Percentiles rank a stretch among this genome's conserved stretches.
phyloP scores from a whole-genome alignment of 306 rosid genomes.

The Gleditsia sinensis region DNA sequence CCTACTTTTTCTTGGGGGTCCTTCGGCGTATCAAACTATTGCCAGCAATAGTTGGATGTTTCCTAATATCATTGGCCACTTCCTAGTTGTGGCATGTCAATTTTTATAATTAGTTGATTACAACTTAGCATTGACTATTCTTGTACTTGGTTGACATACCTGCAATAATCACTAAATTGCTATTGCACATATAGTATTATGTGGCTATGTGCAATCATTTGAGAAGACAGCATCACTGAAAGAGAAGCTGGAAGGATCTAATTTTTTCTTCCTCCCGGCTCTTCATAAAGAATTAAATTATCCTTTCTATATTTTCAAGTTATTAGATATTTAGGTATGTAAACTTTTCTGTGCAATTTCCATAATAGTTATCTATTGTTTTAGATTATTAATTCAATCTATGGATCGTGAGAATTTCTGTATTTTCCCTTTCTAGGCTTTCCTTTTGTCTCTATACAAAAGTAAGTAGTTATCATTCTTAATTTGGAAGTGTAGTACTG shows the following conservation, averaged over 20 bases:
- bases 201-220: background rate
- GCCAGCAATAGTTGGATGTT: background rate
- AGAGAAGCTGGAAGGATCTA: background rate
- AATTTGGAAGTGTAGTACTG: background rate
- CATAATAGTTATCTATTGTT: background rate
- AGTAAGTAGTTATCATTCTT: background rate
- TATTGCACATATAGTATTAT: background rate
- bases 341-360: background rate
- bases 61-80: background rate
- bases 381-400: background rate
- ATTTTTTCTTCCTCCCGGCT: background rate
- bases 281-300: background rate
- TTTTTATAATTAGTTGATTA: too few species aligned
- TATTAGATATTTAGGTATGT: background rate
- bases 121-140: background rate
- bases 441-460: background rate
- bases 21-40: background rate
- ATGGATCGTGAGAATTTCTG: background rate
- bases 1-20: background rate
- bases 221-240: background rate
- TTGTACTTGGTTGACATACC: background rate
- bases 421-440: background rate
- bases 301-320: background rate
- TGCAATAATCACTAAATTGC: background rate
- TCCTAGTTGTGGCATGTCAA: too few species aligned